phyloP scores from a whole-genome alignment of 2,329 filamentous ascomycete genomes.

The Diaporthe caulivora region DNA sequence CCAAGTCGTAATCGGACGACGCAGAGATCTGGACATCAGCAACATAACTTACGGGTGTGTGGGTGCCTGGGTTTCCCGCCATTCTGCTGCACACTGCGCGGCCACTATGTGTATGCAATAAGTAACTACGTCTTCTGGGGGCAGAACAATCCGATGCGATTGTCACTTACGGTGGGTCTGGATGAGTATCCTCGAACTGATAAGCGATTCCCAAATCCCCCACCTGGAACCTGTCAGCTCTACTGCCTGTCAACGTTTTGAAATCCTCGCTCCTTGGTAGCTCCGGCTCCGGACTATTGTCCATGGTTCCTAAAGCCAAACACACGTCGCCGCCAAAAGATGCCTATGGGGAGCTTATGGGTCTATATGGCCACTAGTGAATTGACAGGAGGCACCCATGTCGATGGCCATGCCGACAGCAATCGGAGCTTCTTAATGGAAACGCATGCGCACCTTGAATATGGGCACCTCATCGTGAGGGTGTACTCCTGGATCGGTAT shows the following conservation, averaged over 20 bases:
- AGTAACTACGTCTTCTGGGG: not conserved
- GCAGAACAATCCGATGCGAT: not conserved
- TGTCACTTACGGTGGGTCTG: not conserved
- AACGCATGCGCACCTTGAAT: not conserved
- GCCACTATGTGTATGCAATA: not conserved
- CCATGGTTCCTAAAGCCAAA: not conserved
- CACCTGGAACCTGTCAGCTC: not conserved
- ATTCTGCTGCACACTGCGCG: not conserved
- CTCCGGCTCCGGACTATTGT: not conserved
- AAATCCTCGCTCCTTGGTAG: not conserved
- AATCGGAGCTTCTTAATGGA: not conserved
- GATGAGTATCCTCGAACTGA: not conserved
- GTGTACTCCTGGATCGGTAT: not conserved
- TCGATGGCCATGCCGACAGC: not conserved
- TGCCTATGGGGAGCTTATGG: not conserved
- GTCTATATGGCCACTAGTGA: no score
- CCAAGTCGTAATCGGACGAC: not conserved
- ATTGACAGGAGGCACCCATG: no score
- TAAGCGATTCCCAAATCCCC: not conserved
- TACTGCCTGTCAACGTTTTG: not conserved
- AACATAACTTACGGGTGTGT: not conserved
- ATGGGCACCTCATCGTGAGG: conserved; percentile 3
- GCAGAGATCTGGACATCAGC: not conserved
- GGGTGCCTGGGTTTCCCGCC: not conserved
- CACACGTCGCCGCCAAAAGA: not conserved